Evolutionary conservation across 2,329 filamentous ascomycete genomes (phyloP), one percentile per base, ranked within the genome.

Genomic region (Trichophyton schoenleinii): DNA sequence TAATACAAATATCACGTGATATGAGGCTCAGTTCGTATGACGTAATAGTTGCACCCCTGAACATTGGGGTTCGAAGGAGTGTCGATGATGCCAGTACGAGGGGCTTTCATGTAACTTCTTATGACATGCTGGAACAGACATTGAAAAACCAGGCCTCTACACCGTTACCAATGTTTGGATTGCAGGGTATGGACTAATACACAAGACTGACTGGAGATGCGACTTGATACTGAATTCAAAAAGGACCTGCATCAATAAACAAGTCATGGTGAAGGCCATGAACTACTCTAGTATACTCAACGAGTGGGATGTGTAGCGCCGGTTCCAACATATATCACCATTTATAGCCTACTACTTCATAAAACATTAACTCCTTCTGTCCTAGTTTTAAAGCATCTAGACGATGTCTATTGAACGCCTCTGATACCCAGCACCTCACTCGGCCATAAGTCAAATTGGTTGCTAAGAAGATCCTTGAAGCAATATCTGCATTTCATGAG

Each of bases 261-360:
- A 55, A 11, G 60, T 67, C n/a, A 59, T 69, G 3, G 58, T 65
- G 6, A 68, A 68, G 57, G 64, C 62, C 41, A 62, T 66, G 18
- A 49, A 60, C n/a, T 62, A 67, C 58, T 68, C 67, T 57, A 64
- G 65, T 41, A 53, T 70, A 34, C 57, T 68, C 13, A 71, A 69
- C 41, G 68, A 70, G 61, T 62, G 64, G 48, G 66, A 70, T 48
- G 18, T 18, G 7, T 58, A 28, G 41, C 34, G 8, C 20, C 36
- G 28, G 3, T 28, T 71, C 57, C 68, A 70, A 64, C 13, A 25
- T n/a, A 58, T 42, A 42, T 65, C 66, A 8, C 58, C 58, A 0
- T 63, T 57, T 58, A 42, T 68, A 28, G 65, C 15, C 65, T 66
- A 13, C 59, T 69, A 20, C 57, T 70, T 46, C 66, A 70, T 59